These are phyloP conservation scores for Lepidium africanum DNA, from an alignment of 345 rosid species.

Conservation along the genomic window DNA sequence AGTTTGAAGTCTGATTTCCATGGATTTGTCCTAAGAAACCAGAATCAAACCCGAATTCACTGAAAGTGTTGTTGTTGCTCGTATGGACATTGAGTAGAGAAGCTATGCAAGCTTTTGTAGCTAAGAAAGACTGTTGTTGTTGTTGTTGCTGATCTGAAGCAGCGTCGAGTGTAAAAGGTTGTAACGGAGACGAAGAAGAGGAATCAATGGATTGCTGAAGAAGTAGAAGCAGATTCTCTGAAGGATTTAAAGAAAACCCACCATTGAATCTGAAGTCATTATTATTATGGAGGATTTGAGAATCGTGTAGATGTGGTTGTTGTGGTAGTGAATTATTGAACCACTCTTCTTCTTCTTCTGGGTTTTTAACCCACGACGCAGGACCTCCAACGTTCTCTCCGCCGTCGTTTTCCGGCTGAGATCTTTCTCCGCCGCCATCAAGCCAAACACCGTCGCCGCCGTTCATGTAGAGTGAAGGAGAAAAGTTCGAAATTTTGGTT, in stretches of 20 bases:
- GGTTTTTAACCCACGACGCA: conserved; percentile 44
- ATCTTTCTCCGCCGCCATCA: conserved; percentile 17
- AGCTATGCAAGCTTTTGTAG: conserved; percentile 39
- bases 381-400: conserved; percentile 24
- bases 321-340: conserved; percentile 18
- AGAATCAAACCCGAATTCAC: conserved; percentile 46
- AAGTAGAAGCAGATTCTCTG: conserved; percentile 38
- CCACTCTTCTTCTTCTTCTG: conserved; percentile 36
- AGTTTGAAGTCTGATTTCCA: conserved; percentile 32
- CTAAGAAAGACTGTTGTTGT: conserved; percentile 34
- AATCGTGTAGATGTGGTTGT: conserved; percentile 25
- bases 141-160: conserved; percentile 28
- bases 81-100: conserved; percentile 31
- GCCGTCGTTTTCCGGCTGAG: not conserved
- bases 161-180: conserved; percentile 42
- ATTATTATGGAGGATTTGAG: conserved; percentile 16
- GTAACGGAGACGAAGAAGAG: conserved; percentile 53
- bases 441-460: conserved; percentile 57
- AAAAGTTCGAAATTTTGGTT: not conserved
- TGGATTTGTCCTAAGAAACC: conserved; percentile 37
- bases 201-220: conserved; percentile 48
- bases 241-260: conserved; percentile 26
- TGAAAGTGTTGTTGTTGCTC: conserved; percentile 33
- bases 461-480: conserved; percentile 7
- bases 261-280: conserved; percentile 35